Evolutionary conservation across 2,329 filamentous ascomycete genomes (phyloP).

Genomic region (Zymoseptoria passerinii): DNA sequence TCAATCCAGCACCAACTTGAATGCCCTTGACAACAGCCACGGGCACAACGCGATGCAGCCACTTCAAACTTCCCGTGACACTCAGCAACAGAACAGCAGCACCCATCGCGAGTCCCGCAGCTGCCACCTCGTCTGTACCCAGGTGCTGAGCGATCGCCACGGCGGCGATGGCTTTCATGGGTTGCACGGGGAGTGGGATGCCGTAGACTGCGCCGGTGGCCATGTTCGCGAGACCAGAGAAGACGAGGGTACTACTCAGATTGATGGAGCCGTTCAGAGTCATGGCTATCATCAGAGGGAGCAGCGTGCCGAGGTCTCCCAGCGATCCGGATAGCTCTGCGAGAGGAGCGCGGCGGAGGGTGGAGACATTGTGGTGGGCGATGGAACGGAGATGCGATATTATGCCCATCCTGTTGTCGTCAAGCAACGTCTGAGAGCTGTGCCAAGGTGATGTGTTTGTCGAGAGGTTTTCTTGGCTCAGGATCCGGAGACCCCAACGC

Average conservation of each 20-base stretch:
- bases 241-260: conserved; percentile 74
- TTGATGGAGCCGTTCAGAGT: conserved; percentile 70
- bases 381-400: conserved; percentile 21
- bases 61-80: conserved; percentile 66
- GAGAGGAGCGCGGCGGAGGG: conserved; percentile 48
- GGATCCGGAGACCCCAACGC: too few species aligned
- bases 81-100: conserved; percentile 67
- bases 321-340: conserved; percentile 80
- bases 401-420: conserved; percentile 7
- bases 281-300: conserved; percentile 82
- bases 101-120: conserved; percentile 74
- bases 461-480: too few species aligned
- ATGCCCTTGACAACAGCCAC: conserved; percentile 89
- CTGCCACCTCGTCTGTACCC: conserved; percentile 62
- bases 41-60: conserved; percentile 66
- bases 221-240: conserved; percentile 82
- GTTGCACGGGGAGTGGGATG: conserved; percentile 83
- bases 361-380: conserved; percentile 45
- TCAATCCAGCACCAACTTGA: conserved; percentile 83
- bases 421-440: not conserved
- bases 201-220: conserved; percentile 75
- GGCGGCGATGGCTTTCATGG: conserved; percentile 83
- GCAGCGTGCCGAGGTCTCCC: conserved; percentile 81
- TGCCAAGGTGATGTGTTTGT: not conserved
- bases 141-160: conserved; percentile 69